Conservation (phyloP, 2,329 filamentous ascomycete species). For the Corniculantispora saksenae region DNA sequence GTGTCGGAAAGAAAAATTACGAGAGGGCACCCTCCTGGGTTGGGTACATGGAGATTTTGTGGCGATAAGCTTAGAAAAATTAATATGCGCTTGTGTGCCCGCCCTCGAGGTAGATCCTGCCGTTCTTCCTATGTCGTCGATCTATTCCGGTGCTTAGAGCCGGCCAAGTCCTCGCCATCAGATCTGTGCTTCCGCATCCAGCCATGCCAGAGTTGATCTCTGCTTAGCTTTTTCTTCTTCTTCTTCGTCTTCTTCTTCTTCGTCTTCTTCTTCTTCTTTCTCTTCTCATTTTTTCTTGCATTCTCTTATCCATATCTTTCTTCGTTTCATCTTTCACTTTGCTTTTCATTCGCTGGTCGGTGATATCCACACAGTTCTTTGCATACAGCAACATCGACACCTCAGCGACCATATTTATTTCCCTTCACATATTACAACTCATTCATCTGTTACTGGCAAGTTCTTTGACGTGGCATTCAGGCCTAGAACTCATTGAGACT, state of each 20-base stretch:
- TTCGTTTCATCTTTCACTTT: slow-evolving; percentile 18
- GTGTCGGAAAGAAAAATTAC: not conserved
- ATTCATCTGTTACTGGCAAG: not conserved
- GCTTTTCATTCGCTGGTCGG: slow-evolving; percentile 21
- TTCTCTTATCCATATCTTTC: slow-evolving; percentile 20
- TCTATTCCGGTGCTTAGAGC: slow-evolving; percentile 6
- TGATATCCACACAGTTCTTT: not conserved
- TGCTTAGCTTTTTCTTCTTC: slow-evolving; percentile 20
- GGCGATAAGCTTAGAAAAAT: not conserved
- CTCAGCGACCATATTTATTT: not conserved
- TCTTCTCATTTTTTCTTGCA: slow-evolving; percentile 17
- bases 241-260: slow-evolving; percentile 23
- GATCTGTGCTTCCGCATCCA: not conserved
- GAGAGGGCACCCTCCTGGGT: not conserved
- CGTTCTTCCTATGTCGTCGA: slow-evolving; percentile 19
- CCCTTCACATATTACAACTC: not conserved
- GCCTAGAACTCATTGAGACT: not conserved
- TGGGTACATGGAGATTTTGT: not conserved
- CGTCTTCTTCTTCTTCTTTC: slow-evolving; percentile 22
- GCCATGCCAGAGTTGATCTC: slow-evolving; percentile 16
- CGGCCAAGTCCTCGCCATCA: not conserved
- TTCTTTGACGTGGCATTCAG: not conserved
- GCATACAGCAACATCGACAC: not conserved
- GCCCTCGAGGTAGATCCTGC: not conserved
- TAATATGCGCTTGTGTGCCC: not conserved